Conservation (phyloP, 352 stramenopile genomes). For the Pythium insidiosum region DNA sequence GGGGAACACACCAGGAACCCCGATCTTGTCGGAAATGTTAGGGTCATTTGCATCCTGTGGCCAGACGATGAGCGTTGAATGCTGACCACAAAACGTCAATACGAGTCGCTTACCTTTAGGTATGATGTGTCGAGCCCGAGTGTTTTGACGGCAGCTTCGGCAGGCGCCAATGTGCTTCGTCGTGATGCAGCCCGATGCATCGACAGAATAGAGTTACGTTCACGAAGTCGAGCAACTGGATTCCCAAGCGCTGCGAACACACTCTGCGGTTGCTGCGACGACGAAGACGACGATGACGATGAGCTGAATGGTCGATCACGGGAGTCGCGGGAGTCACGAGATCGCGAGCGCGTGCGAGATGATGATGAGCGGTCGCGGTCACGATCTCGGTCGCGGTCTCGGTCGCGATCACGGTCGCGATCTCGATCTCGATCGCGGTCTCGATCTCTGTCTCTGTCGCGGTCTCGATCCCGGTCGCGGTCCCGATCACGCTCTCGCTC, state of each 20-base stretch:
- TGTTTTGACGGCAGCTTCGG: constrained; percentile 43
- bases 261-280: constrained; percentile 17
- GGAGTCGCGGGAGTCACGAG: constrained; percentile 18
- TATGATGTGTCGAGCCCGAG: constrained; percentile 62
- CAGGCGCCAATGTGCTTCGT: constrained; percentile 31
- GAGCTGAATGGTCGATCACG: constrained; percentile 11
- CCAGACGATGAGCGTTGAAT: not conserved
- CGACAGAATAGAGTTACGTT: constrained; percentile 63
- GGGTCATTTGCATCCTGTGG: constrained; percentile 52
- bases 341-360: constrained; percentile 26
- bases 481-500: constrained; percentile 1
- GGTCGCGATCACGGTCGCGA: constrained; percentile 17
- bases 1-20: constrained; percentile 59
- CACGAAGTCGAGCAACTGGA: constrained; percentile 41
- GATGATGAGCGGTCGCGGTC: not conserved
- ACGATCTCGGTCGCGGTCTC: constrained; percentile 15
- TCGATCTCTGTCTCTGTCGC: not conserved
- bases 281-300: constrained; percentile 11
- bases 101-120: constrained; percentile 45
- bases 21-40: constrained; percentile 63
- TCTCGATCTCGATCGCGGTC: constrained; percentile 1
- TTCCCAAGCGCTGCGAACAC: constrained; percentile 39
- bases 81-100: not conserved
- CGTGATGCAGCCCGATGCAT: constrained; percentile 63
- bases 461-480: too few species aligned